Conservation (phyloP, 2,329 filamentous ascomycete genomes). For the Gnomoniopsis sp. region DNA sequence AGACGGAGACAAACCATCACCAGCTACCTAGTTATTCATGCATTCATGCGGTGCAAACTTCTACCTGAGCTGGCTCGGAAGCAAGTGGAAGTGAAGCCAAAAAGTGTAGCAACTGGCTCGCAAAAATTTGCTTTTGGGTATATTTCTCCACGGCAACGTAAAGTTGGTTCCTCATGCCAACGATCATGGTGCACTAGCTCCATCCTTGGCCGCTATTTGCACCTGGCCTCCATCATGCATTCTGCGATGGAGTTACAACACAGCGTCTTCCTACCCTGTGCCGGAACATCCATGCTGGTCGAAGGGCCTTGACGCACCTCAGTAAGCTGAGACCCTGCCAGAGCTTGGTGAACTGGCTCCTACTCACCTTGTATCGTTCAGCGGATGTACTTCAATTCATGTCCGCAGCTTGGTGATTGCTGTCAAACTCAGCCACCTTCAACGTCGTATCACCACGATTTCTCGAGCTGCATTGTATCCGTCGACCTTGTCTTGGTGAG, state of each 20-base stretch:
- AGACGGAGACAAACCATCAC: conserved; percentile 18
- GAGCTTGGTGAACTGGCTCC: background rate
- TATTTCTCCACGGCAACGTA: background rate
- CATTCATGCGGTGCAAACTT: background rate
- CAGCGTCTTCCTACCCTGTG: background rate
- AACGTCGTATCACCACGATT: background rate
- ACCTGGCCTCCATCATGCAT: background rate
- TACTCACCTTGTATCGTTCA: background rate
- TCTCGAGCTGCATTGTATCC: background rate
- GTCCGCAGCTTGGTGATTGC: background rate
- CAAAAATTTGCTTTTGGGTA: background rate
- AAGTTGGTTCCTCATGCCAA: background rate
- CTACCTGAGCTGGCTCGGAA: background rate
- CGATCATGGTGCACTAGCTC: background rate
- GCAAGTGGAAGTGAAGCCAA: background rate
- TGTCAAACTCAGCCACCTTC: background rate
- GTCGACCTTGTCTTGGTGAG: background rate
- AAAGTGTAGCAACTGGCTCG: background rate
- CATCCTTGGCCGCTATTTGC: background rate
- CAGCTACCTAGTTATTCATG: background rate
- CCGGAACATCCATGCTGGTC: background rate
- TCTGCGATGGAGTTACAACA: background rate
- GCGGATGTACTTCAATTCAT: background rate
- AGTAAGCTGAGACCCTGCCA: background rate
- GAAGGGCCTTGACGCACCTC: background rate